A percentile compares a stretch with the other conserved stretches of the same genome.
Conservation (phyloP, 2,329 filamentous ascomycete species). For the Tolypocladium pustulatum region DNA sequence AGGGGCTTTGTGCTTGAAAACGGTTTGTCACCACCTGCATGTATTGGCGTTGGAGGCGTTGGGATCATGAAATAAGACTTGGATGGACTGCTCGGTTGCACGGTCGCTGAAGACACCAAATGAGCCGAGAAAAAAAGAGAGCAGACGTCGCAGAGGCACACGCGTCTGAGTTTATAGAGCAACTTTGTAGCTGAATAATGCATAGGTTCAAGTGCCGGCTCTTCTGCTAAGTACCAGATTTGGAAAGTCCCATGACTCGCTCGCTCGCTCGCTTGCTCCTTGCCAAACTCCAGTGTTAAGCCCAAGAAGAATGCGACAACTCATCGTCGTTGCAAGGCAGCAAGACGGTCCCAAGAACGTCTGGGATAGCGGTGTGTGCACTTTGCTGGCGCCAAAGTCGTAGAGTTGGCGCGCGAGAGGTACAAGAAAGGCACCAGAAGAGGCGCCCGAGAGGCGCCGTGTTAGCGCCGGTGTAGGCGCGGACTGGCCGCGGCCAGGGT, state of each 20-base stretch:
- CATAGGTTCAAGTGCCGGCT: not conserved
- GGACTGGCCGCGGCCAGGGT: not conserved
- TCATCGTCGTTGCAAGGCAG: no score
- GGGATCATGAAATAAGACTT: slow-evolving; percentile 2
- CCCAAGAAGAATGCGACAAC: no score
- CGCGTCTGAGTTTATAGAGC: not conserved
- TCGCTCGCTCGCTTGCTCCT: not conserved
- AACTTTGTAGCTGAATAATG: not conserved
- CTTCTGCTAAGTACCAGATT: not conserved
- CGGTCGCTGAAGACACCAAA: not conserved
- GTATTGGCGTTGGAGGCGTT: slow-evolving; percentile 16
- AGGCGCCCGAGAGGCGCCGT: not conserved
- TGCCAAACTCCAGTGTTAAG: no score
- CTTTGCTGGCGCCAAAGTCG: not conserved
- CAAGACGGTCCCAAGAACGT: not conserved
- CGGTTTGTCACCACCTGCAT: slow-evolving; percentile 9
- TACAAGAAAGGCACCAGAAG: no score
- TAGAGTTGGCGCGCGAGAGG: no score
- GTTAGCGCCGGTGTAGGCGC: not conserved
- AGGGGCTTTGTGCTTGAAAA: not conserved
- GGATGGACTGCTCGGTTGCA: not conserved
- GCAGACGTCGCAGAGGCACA: not conserved
- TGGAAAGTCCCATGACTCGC: not conserved
- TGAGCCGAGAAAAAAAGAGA: not conserved
- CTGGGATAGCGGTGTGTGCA: not conserved